Evolutionary conservation across 2,329 filamentous ascomycete genomes (phyloP), one percentile per base, ranked within the genome.

Genomic region (Aspergillus brasiliensis): DNA sequence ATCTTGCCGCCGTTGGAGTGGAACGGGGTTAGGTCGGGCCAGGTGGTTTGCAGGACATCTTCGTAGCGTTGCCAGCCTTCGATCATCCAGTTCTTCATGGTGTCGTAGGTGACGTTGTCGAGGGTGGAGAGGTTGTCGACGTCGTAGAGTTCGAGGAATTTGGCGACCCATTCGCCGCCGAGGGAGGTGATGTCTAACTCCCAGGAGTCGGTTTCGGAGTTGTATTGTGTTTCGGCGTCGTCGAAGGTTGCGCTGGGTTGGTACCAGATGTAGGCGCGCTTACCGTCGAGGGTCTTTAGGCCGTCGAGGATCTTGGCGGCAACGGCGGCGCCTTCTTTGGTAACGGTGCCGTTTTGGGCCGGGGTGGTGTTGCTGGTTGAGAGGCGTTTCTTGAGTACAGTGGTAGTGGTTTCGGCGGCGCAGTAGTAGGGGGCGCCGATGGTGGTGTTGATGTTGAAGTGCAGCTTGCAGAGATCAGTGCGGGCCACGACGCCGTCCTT

Each of bases 101-200:
- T 85, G 66, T 86, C 83, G 69, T 85, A 86, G n/a, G 83, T 85
- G 23, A 86, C 78, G 58, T 74, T 71, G 62, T 80, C 69, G 2
- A 84, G 73, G 37, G 71, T 69, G 6, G 74, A 68, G 19, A 83
- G 72, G 65, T 79, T 81, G 57, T 67, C 64, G 19, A 71, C 52
- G 25, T 73, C 56, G 2, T 70, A 58, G 3, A 73, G 66, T 58
- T 73, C 52, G 10, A 74, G 60, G 58, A 69, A 69, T 48, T 69
- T 73, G 51, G 67, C 62, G 6, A 75, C 63, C 61, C 71, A 81
- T 61, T 80, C 78, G 40, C 72, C 76, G 6, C 78, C 79, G 0
- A 70, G 71, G 23, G 71, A 69, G 6, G 68, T 61, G 51, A 75
- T 73, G 54, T 53, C 65, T n/a, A 71, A 60, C 37, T 73, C 71